phyloP scores from a whole-genome alignment of 2,329 filamentous ascomycete genomes.

The Xylariaceae sp. region DNA sequence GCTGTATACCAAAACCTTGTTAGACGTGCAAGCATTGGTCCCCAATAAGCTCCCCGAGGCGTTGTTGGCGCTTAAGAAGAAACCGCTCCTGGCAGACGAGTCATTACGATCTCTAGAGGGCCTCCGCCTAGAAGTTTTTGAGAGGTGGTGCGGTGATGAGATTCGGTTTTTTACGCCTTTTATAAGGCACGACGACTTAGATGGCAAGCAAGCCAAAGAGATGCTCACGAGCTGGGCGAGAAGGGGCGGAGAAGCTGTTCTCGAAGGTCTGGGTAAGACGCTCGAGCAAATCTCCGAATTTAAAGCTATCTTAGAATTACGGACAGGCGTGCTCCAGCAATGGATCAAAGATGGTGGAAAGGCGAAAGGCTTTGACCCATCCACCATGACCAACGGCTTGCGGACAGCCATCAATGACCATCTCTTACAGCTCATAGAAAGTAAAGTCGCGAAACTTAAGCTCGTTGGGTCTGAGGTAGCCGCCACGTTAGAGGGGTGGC shows the following conservation, averaged over 20 bases:
- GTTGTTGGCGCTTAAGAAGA: conserved; percentile 70
- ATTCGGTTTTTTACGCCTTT: conserved; percentile 87
- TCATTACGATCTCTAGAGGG: conserved; percentile 70
- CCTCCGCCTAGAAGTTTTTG: conserved; percentile 77
- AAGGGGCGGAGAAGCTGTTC: conserved; percentile 62
- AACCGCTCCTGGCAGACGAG: conserved; percentile 73
- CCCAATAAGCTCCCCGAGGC: conserved; percentile 74
- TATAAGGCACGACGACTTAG: conserved; percentile 79
- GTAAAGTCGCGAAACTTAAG: conserved; percentile 67
- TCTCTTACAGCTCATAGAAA: conserved; percentile 66
- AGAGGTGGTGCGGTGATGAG: conserved; percentile 81
- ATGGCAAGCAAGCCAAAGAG: conserved; percentile 63
- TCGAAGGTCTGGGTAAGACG: conserved; percentile 66
- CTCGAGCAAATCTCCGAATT: conserved; percentile 69
- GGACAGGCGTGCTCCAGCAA: conserved; percentile 72
- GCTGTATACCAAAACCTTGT: conserved; percentile 77
- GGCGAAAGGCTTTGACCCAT: conserved; percentile 69
- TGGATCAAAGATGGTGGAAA: conserved; percentile 75
- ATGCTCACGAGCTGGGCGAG: conserved; percentile 69
- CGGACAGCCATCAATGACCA: conserved; percentile 72
- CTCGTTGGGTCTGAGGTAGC: conserved; percentile 69
- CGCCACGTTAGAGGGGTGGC: conserved; percentile 66
- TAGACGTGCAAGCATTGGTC: conserved; percentile 77
- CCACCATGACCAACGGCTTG: conserved; percentile 71
- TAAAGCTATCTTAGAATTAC: conserved; percentile 70